Evolutionary conservation across 768 basidiomycete species (phyloP), one percentile per base, ranked within the genome.

Genomic region (Gelatoporia subvermispora): DNA sequence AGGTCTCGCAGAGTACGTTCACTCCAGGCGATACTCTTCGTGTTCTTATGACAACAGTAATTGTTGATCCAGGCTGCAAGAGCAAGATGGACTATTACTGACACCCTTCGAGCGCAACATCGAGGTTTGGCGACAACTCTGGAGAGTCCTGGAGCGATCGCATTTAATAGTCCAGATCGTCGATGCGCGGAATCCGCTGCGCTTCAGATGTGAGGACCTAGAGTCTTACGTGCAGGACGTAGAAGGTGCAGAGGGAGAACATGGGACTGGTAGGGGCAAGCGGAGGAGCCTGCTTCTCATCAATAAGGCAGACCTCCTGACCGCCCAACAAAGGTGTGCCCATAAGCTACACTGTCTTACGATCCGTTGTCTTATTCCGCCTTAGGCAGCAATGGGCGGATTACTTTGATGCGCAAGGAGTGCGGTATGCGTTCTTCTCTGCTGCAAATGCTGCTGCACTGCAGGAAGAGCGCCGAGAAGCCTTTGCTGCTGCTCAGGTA

Each of bases 71-170:
- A 96, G 93, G 49, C 72, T 97, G 11, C 92, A 95, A 62, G 93
- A 96, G 59, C 74, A 78, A 52, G 87, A 95, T 48, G 79, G 82
- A 35, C 79, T 98, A 23, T 77, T 97, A n/a, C 73, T 97, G 1
- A 95, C 94, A 0, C 95, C 93, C 4, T 99, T 96, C 60, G 96
- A 99, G 63, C 86, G 93, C 42, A 99, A 98, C 62, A 69, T 99
- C 25, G 94, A 98, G 73, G 96, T 99, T 11, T 98, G 96, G 95
- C 75, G 96, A 37, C 96, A 99, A 61, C 77, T 99, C 8, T 99
- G 96, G 96, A 78, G 96, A 44, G 96, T 98, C 1, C 69, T 96
- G 8, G 96, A 99, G 69, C 81, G 93, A 18, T 96, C 95, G 1
- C 90, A 96, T 58, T 79, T 99, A 20, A 70, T 98, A 25, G 88